Base-by-base conservation (phyloP, 495 filamentous ascomycete genomes). In the Penicillium pancosmium region DNA sequence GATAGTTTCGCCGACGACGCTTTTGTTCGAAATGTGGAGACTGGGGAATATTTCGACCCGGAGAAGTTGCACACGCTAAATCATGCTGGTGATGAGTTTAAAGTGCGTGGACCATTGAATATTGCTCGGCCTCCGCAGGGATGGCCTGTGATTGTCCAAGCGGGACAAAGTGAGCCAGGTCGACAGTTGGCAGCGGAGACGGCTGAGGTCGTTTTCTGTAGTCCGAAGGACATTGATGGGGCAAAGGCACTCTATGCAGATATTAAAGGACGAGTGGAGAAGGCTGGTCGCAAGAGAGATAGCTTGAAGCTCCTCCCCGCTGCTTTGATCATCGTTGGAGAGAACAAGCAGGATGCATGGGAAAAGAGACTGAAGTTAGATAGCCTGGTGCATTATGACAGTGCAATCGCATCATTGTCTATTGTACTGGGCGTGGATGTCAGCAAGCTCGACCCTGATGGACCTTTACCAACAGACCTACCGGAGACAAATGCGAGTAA, bases 101-200 rank as follows among this genome's bases (percentile, higher is more conserved):
- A 78, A 52, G 70, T 74, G 1, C 62, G 66, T 59, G 82, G 82
- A 0, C 80, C 82, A 9, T 64, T 83, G 54, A 84, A 83, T 61
- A 82, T 84, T 53, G 80, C 80, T 1, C 68, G 80, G 0, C 79
- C 82, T 2, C 73, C 78, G 3, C 82, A 84, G 65, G 80, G 82
- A 0, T 83, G 80, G 80, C 82, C 82, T 3, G 82, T 84, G 0
- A 76, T 84, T 51, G 76, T 84, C 11, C 82, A 84, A 55, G 82
- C 80, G 10, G 82, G 82, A 1, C 80, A 82, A 59, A 81, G 78
- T 0, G 80, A 83, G 57, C 79, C 82, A 1, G 82, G 82, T 0
- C 62, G 74, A 8, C 80, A 83, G 63, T 63, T 84, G 8, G 82
- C 82, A 0, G 80, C 75, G 3, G 80, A 84, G 67, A 83, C 80